phyloP scores from a whole-genome alignment of 306 rosid species.

The Hylodesmum podocarpum region DNA sequence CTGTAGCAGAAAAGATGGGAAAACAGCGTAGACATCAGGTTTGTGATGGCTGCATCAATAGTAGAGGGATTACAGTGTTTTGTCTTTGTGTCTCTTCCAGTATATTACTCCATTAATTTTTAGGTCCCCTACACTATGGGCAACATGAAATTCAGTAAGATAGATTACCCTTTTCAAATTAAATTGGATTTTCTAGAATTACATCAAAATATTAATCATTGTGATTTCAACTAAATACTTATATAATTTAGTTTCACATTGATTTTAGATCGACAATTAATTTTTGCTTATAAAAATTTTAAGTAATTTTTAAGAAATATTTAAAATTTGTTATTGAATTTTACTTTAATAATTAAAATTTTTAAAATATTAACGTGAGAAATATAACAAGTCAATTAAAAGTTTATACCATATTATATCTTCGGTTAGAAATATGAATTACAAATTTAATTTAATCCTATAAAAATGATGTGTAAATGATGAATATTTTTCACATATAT shows the following conservation, averaged over 20 bases:
- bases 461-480: no score
- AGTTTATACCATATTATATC: no score
- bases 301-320: neutral
- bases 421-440: no score
- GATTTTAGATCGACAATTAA: no score
- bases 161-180: neutral
- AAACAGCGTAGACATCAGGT: neutral
- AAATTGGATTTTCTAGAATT: neutral
- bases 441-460: no score
- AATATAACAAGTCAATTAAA: no score
- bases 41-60: neutral
- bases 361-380: no score
- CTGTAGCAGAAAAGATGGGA: neutral
- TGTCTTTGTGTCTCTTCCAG: neutral
- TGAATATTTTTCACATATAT: no score
- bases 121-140: neutral
- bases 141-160: neutral
- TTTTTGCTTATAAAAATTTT: no score
- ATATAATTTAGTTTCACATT: no score
- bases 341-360: neutral
- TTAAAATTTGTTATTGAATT: no score
- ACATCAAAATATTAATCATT: neutral
- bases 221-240: no score
- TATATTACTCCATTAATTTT: neutral
- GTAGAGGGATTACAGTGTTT: neutral